Base-by-base conservation (phyloP, 345 rosid species). In the Aquilaria malaccensis region DNA sequence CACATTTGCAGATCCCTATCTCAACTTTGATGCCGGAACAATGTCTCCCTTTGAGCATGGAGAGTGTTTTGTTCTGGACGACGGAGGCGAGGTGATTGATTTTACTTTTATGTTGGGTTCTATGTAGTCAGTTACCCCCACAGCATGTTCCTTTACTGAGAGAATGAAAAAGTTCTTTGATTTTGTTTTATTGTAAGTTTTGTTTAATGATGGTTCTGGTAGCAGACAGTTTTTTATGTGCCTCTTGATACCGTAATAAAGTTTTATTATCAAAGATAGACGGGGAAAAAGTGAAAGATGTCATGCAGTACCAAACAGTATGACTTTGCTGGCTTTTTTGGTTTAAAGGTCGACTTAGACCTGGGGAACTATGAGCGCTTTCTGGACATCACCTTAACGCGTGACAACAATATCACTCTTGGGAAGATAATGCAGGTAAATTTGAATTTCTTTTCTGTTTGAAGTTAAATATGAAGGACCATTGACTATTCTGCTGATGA, bases 41-140 rank as follows among this genome's bases (percentile, higher is more conserved):
- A 88, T 88, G 96, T 85, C 96, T 55, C 96, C 96, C 58, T 88
- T 88, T 68, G 96, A 88, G 79, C 96, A 88, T 43, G 96, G 92
- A 30, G 96, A 88, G 76, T 92, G 85, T 4, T 88, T 85, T 79
- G 96, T 88, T 47, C 66, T 88, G 55, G 90, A 85, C 67, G 96
- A 85, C 76, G 96, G 92, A 29, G 96, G 96, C 30, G 92, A 88
- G 96, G 96, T 85, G 70, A 14, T 59, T 60, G 45, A 11, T 1
- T 22, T 43, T 43, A 14, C 4, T 33, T 41, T 37, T 9, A 37
- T 37, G 43, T 37, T 37, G 43, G 43, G 5, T 55, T 12, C 1
- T 9, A 11, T 11, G 1, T 13, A 37, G 43, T 37, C 43, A 37
- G 43, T 37, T 37, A 4, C 43, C 43, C 7, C 43, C 43, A 37